These are phyloP conservation scores for Ogataea chonburiensis DNA, from an alignment of 805 yeast species.

Conservation along the genomic window DNA sequence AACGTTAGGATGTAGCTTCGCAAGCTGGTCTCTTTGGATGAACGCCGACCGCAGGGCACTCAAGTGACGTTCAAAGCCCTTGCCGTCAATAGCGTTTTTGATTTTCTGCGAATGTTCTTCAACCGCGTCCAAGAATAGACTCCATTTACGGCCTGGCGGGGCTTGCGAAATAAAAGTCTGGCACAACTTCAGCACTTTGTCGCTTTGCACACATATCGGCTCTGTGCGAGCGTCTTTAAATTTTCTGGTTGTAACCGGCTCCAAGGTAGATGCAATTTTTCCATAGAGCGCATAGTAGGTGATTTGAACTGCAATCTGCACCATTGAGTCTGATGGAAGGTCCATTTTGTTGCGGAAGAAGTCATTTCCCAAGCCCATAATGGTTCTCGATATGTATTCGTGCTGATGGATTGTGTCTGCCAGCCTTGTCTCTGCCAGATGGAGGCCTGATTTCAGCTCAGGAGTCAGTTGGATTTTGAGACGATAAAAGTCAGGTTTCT, in stretches of 20 bases:
- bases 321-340: conserved; percentile 48
- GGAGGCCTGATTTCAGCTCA: conserved; percentile 48
- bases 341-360: conserved; percentile 39
- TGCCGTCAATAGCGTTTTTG: conserved; percentile 54
- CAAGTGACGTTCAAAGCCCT: conserved; percentile 72
- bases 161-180: conserved; percentile 64
- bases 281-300: conserved; percentile 58
- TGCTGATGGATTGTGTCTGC: conserved; percentile 60
- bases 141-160: conserved; percentile 46
- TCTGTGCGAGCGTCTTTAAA: conserved; percentile 71
- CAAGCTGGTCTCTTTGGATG: conserved; percentile 46
- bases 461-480: conserved; percentile 41
- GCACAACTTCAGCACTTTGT: conserved; percentile 47
- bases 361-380: conserved; percentile 32
- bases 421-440: conserved; percentile 55
- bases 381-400: conserved; percentile 44
- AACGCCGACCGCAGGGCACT: conserved; percentile 60
- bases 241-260: conserved; percentile 63
- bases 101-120: conserved; percentile 49
- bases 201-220: conserved; percentile 63
- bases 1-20: conserved; percentile 44
- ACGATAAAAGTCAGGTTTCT: conserved; percentile 37
- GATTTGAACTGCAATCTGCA: conserved; percentile 53
- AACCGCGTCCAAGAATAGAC: conserved; percentile 49
- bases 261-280: conserved; percentile 37